Evolutionary conservation across 768 basidiomycete genomes (phyloP).

Genomic region (Lactarius pseudohatsudake): DNA sequence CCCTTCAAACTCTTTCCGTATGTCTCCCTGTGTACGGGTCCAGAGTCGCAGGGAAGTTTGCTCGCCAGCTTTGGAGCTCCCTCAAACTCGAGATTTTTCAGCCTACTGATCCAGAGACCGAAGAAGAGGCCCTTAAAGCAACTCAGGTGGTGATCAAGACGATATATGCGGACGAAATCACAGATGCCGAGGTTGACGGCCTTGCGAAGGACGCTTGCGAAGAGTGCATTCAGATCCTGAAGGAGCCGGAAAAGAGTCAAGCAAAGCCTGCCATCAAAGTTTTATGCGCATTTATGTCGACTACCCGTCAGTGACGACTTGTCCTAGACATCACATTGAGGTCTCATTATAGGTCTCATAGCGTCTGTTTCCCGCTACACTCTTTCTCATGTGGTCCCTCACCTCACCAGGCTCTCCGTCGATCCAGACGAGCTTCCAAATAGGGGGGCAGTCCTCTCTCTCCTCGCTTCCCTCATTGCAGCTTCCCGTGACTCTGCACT

Average conservation of each 20-base stretch:
- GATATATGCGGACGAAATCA: slow-evolving; percentile 52
- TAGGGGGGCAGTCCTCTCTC: slow-evolving; percentile 62
- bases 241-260: slow-evolving; percentile 92
- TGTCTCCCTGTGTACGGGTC: slow-evolving; percentile 88
- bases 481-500: slow-evolving; percentile 49
- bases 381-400: slow-evolving; percentile 65
- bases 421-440: slow-evolving; percentile 67
- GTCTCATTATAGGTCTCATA: slow-evolving; percentile 34
- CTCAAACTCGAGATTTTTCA: slow-evolving; percentile 96
- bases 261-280: slow-evolving; percentile 86
- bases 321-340: neutral
- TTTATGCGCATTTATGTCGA: slow-evolving; percentile 72
- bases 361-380: slow-evolving; percentile 70
- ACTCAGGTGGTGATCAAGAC: slow-evolving; percentile 72
- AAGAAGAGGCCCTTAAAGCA: slow-evolving; percentile 69
- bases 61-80: slow-evolving; percentile 84
- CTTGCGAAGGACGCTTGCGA: slow-evolving; percentile 73
- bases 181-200: slow-evolving; percentile 45
- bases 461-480: slow-evolving; percentile 64
- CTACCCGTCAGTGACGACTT: slow-evolving; percentile 60
- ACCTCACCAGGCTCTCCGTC: slow-evolving; percentile 74
- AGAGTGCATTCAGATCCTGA: slow-evolving; percentile 76
- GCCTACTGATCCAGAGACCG: slow-evolving; percentile 76
- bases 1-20: slow-evolving; percentile 69
- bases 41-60: slow-evolving; percentile 55